These are phyloP conservation scores for Nicotiana paniculata DNA, from an alignment of 257 asterid genomes.

Conservation along the genomic window DNA sequence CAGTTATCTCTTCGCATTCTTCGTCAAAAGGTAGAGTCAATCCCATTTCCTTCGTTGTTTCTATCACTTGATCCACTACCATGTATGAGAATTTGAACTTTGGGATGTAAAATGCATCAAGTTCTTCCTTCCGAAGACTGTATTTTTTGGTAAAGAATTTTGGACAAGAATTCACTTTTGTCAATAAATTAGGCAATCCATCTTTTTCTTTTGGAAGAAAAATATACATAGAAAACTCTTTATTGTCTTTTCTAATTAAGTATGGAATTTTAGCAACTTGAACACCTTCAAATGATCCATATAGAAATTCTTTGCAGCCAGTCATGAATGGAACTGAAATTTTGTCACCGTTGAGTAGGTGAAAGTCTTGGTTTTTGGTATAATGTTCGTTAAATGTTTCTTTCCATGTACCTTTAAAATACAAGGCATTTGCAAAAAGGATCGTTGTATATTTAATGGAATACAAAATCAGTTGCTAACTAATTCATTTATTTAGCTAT, in stretches of 20 bases:
- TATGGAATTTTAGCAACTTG: conserved; percentile 16
- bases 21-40: no score
- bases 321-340: conserved; percentile 18
- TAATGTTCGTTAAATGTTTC: neutral
- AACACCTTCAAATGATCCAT: conserved; percentile 9
- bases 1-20: no score
- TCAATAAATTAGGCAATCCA: conserved; percentile 6
- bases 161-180: neutral
- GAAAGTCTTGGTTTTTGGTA: neutral
- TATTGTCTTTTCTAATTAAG: neutral
- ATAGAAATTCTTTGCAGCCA: neutral
- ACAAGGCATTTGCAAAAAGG: conserved; percentile 13
- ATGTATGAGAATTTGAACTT: conserved; percentile 18
- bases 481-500: no score
- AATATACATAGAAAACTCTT: neutral
- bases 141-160: neutral
- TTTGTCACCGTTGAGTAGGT: conserved; percentile 10
- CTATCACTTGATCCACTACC: neutral
- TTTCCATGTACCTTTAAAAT: conserved; percentile 14
- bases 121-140: neutral
- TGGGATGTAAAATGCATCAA: conserved; percentile 8
- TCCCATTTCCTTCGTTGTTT: neutral
- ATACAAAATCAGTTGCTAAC: no score
- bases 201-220: conserved; percentile 11
- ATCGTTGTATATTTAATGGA: neutral